Evolutionary conservation across 306 rosid genomes (phyloP), one percentile per base, ranked within the genome.

Genomic region (Lathyrus aphaca): DNA sequence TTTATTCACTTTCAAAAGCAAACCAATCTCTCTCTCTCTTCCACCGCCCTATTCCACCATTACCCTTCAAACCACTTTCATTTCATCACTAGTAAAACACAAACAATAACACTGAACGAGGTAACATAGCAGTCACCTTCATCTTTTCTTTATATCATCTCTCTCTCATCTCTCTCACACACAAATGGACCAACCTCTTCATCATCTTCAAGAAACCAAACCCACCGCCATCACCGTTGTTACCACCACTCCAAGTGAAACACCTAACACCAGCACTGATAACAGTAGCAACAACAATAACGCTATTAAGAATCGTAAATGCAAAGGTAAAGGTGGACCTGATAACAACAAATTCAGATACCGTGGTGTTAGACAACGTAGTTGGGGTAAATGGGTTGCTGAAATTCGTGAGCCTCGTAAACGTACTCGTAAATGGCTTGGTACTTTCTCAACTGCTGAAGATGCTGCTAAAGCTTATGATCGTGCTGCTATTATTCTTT

Each of bases 311-410:
- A 56, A 1, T 3, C 58, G 84, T 0, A 91, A 88, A 18, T 71
- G 77, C 29, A 86, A 85, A 42, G 97, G 97, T 35, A 90, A 90
- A 80, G 98, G 96, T 18, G 98, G 98, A 6, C 98, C 98, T 0
- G 98, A 94, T 75, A 94, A 94, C 80, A 88, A 82, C 81, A 94
- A 90, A 78, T 94, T 90, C 72, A 66, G 97, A 9, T 94, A 82
- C 79, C 97, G 97, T 1, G 98, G 98, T 0, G 97, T 94, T 8
- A 78, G 98, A 10, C 97, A 93, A 64, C 83, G 98, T 8, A 93
- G 98, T 77, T 94, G 97, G 98, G 98, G 98, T 0, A 94, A 94
- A 64, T 94, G 98, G 98, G 98, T 94, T 0, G 98, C 98, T 5
- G 98, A 94, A 97, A 94, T 94, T 78, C 90, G 98, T 2, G 97